These are phyloP conservation scores for Chalara sp. DNA, from an alignment of 2,329 filamentous ascomycete genomes.

Conservation along the genomic window DNA sequence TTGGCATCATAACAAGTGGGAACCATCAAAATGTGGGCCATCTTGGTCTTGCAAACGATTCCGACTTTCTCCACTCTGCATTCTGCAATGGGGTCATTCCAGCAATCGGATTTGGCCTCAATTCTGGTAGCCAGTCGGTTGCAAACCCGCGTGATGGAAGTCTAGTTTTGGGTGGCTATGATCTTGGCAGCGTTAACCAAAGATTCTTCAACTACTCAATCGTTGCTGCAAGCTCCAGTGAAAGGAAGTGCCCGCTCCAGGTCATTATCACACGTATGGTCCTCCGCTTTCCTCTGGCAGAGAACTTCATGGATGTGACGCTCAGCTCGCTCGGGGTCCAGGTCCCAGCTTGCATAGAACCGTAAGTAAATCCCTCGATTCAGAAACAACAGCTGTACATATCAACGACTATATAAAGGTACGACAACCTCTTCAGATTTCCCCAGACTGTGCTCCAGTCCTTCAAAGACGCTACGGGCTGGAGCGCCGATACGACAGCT, in stretches of 20 bases:
- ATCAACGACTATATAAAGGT: not conserved
- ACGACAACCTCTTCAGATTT: conserved; percentile 2
- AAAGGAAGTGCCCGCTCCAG: conserved; percentile 2
- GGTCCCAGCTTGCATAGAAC: conserved; percentile 3
- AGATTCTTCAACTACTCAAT: not conserved
- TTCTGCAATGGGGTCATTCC: not conserved
- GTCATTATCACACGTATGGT: too few relatives aligned
- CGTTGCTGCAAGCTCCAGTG: not conserved
- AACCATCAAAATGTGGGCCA: conserved; percentile 3
- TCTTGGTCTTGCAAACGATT: conserved; percentile 3
- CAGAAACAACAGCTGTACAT: not conserved
- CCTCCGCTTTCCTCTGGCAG: too few relatives aligned
- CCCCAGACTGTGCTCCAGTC: not conserved
- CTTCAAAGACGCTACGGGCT: not conserved
- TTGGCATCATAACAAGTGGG: not conserved
- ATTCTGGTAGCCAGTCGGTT: conserved; percentile 4
- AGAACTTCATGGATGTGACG: too few relatives aligned
- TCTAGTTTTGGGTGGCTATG: conserved; percentile 2
- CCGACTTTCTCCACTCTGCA: not conserved
- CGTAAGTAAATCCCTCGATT: not conserved
- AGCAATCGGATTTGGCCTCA: not conserved
- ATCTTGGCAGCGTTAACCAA: not conserved
- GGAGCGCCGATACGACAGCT: not conserved
- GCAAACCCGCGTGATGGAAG: conserved; percentile 2
- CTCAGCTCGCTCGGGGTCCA: not conserved